Conservation (phyloP, 306 rosid species). For the Carpinus fangiana region DNA sequence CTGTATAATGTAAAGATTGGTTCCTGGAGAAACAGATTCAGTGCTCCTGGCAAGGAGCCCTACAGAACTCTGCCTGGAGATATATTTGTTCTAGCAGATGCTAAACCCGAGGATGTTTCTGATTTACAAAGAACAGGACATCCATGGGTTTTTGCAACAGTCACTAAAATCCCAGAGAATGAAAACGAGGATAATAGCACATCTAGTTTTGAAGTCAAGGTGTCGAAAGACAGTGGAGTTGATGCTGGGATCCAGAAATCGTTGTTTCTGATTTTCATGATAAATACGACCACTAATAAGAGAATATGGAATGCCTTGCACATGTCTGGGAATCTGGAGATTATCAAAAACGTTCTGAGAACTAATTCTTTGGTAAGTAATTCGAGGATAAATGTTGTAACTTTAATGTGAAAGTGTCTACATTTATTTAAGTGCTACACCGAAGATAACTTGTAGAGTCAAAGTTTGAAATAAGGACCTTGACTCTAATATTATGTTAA, state of each 20-base stretch:
- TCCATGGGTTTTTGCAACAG: conserved; percentile 49
- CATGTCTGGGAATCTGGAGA: conserved; percentile 35
- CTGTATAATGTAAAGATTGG: conserved; percentile 42
- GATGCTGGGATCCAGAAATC: conserved; percentile 25
- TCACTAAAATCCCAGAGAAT: conserved; percentile 36
- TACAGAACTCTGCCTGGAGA: conserved; percentile 68
- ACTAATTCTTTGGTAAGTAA: conserved; percentile 45
- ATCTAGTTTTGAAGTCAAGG: conserved; percentile 46
- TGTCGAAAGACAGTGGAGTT: conserved; percentile 27
- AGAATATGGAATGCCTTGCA: conserved; percentile 64
- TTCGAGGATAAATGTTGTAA: background rate
- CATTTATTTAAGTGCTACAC: too few species aligned
- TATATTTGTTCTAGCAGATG: conserved; percentile 54
- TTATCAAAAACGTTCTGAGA: conserved; percentile 41
- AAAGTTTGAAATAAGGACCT: too few species aligned
- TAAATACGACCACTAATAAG: conserved; percentile 42
- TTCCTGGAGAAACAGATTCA: conserved; percentile 50
- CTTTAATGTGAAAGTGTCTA: background rate
- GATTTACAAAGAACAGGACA: conserved; percentile 45
- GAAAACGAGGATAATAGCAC: conserved; percentile 22
- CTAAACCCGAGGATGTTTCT: conserved; percentile 51
- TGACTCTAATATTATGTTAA: background rate
- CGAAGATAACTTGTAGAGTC: too few species aligned
- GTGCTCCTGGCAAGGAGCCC: conserved; percentile 46
- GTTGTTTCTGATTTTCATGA: conserved; percentile 45